These are phyloP conservation scores for Cinnamomum micranthum DNA, from an alignment of 164 flowering plant species.

Conservation along the genomic window DNA sequence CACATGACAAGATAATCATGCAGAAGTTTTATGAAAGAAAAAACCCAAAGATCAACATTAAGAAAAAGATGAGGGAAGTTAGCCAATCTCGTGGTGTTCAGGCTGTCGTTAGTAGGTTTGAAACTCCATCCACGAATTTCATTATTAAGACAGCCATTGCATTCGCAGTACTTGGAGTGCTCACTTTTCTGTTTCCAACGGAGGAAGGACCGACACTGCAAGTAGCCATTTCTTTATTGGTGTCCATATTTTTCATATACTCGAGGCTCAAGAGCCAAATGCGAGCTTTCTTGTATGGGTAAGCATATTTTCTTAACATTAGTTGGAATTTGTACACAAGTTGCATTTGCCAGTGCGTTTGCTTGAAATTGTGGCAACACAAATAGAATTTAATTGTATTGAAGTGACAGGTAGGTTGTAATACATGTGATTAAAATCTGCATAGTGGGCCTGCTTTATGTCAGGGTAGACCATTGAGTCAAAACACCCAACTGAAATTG, in stretches of 20 bases:
- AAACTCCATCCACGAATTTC: constrained; percentile 61
- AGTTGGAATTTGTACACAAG: neutral
- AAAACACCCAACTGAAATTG: neutral
- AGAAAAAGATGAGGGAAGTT: constrained; percentile 78
- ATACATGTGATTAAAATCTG: neutral
- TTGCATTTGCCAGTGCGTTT: neutral
- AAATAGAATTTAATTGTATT: too few species aligned
- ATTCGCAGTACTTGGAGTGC: constrained; percentile 68
- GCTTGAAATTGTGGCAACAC: neutral
- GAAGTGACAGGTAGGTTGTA: neutral
- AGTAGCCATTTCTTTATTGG: constrained; percentile 75
- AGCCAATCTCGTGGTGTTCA: constrained; percentile 60
- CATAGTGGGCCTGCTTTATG: neutral
- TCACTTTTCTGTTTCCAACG: constrained; percentile 86
- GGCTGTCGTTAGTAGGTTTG: constrained; percentile 67
- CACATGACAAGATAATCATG: constrained; percentile 97
- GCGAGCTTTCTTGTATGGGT: constrained; percentile 85
- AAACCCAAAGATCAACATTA: constrained; percentile 76
- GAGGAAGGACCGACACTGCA: constrained; percentile 98
- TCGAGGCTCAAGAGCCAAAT: constrained; percentile 67
- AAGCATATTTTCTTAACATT: constrained; percentile 20
- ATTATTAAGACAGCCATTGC: constrained; percentile 60
- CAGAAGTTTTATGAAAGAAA: constrained; percentile 83
- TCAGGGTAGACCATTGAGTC: neutral
- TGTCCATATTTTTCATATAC: constrained; percentile 72